Percentiles rank a stretch among this genome's conserved stretches.
Evolutionary conservation across 2,329 filamentous ascomycete genomes (phyloP).

Genomic region (Sporothrix dimorphospora): DNA sequence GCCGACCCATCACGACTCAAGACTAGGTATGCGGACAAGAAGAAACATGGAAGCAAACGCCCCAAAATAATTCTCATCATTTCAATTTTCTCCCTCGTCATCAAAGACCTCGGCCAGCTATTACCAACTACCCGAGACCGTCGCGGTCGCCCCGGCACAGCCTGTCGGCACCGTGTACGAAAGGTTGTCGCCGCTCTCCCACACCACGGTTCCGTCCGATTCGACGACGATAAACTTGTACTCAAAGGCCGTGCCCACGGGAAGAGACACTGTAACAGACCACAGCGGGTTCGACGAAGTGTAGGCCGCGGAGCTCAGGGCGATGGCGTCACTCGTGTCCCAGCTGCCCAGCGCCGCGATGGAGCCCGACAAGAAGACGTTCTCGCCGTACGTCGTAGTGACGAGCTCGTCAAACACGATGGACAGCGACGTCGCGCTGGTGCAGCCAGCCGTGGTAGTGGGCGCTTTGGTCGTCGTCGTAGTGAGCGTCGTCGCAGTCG

Average conservation of each 20-base stretch:
- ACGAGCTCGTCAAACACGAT: slow-evolving; percentile 66
- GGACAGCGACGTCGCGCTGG: slow-evolving; percentile 51
- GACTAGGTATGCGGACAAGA: no score
- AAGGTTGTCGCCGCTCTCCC: slow-evolving; percentile 66
- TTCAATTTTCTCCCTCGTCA: no score
- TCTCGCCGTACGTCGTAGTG: slow-evolving; percentile 63
- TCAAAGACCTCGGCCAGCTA: background rate
- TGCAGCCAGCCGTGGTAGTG: background rate
- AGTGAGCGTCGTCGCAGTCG: background rate
- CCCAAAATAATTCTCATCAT: no score
- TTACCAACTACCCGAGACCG: slow-evolving; percentile 23
- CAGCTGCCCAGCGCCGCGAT: slow-evolving; percentile 64
- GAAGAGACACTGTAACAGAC: slow-evolving; percentile 58
- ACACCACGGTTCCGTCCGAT: slow-evolving; percentile 57
- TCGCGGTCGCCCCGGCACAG: slow-evolving; percentile 13
- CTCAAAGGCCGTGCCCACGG: slow-evolving; percentile 58
- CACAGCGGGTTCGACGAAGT: slow-evolving; percentile 64
- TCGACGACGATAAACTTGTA: slow-evolving; percentile 71
- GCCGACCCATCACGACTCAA: no score
- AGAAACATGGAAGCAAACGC: no score
- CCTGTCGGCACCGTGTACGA: slow-evolving; percentile 40
- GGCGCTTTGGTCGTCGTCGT: background rate
- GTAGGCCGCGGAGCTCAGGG: slow-evolving; percentile 63
- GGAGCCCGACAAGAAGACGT: slow-evolving; percentile 66
- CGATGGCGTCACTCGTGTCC: slow-evolving; percentile 57